Evolutionary conservation across 2,329 filamentous ascomycete species (phyloP).

Genomic region (Ustulina deusta): DNA sequence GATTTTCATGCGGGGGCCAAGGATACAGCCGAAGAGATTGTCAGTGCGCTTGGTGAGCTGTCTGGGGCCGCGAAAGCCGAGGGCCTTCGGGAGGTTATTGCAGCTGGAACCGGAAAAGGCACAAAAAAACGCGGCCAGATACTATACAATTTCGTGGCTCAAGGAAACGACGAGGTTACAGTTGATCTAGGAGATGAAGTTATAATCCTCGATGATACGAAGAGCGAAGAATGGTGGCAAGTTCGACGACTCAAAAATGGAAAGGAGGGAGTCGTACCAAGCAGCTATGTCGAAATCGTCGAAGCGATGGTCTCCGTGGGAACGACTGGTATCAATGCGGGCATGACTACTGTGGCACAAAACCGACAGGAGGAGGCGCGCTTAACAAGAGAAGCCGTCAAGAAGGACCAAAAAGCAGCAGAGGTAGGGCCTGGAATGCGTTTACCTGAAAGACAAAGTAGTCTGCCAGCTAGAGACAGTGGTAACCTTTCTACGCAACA

Average conservation of each 20-base stretch:
- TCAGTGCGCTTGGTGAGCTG: conserved; percentile 86
- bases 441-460: conserved; percentile 83
- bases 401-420: conserved; percentile 72
- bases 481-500: conserved; percentile 77
- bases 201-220: conserved; percentile 85
- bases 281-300: conserved; percentile 93
- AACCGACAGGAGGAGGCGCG: conserved; percentile 83
- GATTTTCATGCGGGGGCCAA: conserved; percentile 98
- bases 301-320: conserved; percentile 69
- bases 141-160: conserved; percentile 95
- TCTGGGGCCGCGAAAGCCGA: conserved; percentile 87
- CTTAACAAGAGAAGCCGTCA: conserved; percentile 82
- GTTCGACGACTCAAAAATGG: conserved; percentile 90
- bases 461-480: conserved; percentile 75
- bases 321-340: conserved; percentile 63
- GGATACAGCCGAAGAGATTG: conserved; percentile 95
- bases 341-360: conserved; percentile 78
- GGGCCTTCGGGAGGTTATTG: conserved; percentile 84
- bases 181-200: conserved; percentile 93
- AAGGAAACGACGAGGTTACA: conserved; percentile 95
- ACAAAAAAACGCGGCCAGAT: conserved; percentile 85
- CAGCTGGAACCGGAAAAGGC: conserved; percentile 75
- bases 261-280: conserved; percentile 94
- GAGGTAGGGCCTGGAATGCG: conserved; percentile 83
- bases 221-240: conserved; percentile 99